A percentile compares a stretch with the other conserved stretches of the same genome.
These are phyloP conservation scores for Arthrobotrys entomopaga DNA, from an alignment of 2,329 filamentous ascomycete species.

Conservation along the genomic window DNA sequence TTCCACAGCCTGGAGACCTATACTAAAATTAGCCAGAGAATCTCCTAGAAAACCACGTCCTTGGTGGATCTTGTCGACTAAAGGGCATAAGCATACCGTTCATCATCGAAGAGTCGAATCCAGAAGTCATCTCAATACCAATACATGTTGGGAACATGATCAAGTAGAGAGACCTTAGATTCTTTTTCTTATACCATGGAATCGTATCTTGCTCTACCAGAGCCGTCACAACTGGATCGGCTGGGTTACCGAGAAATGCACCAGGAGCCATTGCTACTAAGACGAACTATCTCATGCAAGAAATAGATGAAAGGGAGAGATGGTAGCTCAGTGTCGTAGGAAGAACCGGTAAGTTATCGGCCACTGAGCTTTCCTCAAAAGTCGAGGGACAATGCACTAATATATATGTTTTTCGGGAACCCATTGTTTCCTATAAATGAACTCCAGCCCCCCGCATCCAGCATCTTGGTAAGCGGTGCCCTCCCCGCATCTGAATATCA, in stretches of 20 bases:
- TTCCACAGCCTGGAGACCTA: conserved; percentile 56
- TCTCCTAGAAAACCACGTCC: neutral
- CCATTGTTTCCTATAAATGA: too few relatives aligned
- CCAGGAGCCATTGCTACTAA: conserved; percentile 39
- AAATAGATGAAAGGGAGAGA: neutral
- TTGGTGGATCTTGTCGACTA: too few relatives aligned
- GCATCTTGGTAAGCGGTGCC: neutral
- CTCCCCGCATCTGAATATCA: too few relatives aligned
- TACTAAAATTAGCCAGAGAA: neutral
- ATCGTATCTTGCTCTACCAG: conserved; percentile 62
- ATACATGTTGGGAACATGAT: conserved; percentile 71
- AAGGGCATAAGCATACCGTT: conserved; percentile 51
- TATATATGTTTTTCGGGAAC: neutral
- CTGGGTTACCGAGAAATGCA: conserved; percentile 41
- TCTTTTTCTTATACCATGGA: conserved; percentile 68
- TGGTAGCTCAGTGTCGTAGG: too few relatives aligned
- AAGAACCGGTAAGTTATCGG: too few relatives aligned
- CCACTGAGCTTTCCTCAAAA: too few relatives aligned
- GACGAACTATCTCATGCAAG: neutral
- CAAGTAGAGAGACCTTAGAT: conserved; percentile 69
- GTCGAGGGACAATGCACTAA: neutral
- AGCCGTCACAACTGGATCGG: conserved; percentile 63
- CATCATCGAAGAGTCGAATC: conserved; percentile 69
- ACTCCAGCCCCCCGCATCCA: neutral
- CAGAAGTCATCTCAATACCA: conserved; percentile 72